Base-by-base conservation (phyloP, 139 green algal genomes). In the Raphidocelis subcapitata region DNA sequence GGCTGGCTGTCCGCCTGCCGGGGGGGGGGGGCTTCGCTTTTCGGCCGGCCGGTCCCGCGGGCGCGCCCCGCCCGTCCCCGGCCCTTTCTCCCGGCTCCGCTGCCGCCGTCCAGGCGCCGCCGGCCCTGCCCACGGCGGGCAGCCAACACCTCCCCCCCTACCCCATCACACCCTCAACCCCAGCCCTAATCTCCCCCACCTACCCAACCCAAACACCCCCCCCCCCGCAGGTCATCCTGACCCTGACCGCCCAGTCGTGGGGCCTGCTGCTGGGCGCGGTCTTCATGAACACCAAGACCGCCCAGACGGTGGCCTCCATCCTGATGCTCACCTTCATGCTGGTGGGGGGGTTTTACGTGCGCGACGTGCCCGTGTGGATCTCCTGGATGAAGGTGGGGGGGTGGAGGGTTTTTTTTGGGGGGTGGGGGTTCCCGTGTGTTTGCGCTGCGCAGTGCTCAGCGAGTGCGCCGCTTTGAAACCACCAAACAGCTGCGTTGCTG, bases 71-170 rank as follows among this genome's bases (percentile, higher is more conserved):
- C n/a, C n/a, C n/a, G n/a, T n/a, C n/a, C n/a, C n/a, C n/a, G n/a
- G n/a, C n/a, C n/a, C n/a, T n/a, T n/a, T n/a, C n/a, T n/a, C n/a
- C n/a, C n/a, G n/a, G n/a, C n/a, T n/a, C n/a, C n/a, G n/a, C n/a
- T n/a, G n/a, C n/a, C n/a, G n/a, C n/a, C n/a, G n/a, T n/a, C n/a
- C n/a, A n/a, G 90, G 90, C 29, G 73, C 81, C 24, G 75, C 84
- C 14, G 79, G 92, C 49, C 62, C 91, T 5, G 85, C 84, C 51
- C 95, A 88, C 59, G 92, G 94, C 67, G 88, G 94, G 76, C 90
- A 95, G n/a, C n/a, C n/a, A n/a, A n/a, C n/a, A n/a, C n/a, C n/a
- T n/a, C n/a, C n/a, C n/a, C n/a, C n/a, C n/a, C n/a, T n/a, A n/a
- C n/a, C n/a, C n/a, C n/a, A n/a, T n/a, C n/a, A n/a, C n/a, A n/a